phyloP scores from a whole-genome alignment of 108 stramenopile genomes.

The Bacterosira constricta region DNA sequence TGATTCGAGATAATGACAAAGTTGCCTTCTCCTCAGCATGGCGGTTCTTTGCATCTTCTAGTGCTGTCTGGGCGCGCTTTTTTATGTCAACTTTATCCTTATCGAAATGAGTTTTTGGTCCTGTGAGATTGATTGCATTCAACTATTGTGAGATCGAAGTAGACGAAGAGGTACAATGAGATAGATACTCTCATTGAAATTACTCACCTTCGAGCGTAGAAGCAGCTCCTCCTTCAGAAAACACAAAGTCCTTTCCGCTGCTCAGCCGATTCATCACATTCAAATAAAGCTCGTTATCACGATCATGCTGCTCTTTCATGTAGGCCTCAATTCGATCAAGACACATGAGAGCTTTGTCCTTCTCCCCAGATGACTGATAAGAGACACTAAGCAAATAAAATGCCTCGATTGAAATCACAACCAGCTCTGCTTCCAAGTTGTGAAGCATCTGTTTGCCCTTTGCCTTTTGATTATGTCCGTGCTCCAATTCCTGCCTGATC shows the following conservation, averaged over 20 bases:
- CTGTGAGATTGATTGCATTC: not conserved
- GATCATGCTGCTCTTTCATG: slow-evolving; percentile 39
- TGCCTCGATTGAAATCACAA: slow-evolving; percentile 44
- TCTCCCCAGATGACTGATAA: slow-evolving; percentile 11
- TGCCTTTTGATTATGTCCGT: slow-evolving; percentile 1
- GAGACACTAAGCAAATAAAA: slow-evolving; percentile 38
- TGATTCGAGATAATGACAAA: slow-evolving; percentile 24
- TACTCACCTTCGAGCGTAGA: slow-evolving; percentile 15
- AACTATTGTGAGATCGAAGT: not conserved
- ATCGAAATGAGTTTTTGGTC: slow-evolving; percentile 22
- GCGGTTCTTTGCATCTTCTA: slow-evolving; percentile 12
- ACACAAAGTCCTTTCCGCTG: slow-evolving; percentile 10
- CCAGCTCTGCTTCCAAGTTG: slow-evolving; percentile 42
- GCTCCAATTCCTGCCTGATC: slow-evolving; percentile 21
- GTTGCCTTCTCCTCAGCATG: slow-evolving; percentile 44
- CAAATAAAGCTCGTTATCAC: slow-evolving; percentile 26
- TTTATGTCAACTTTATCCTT: slow-evolving; percentile 44
- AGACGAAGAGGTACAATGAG: not conserved
- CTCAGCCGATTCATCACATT: slow-evolving; percentile 25
- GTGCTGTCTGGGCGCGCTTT: slow-evolving; percentile 24
- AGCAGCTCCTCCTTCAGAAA: slow-evolving; percentile 16
- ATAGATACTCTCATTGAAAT: not conserved
- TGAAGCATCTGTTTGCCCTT: slow-evolving; percentile 26
- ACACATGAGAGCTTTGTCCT: slow-evolving; percentile 31
- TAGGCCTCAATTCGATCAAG: slow-evolving; percentile 42